phyloP scores from a whole-genome alignment of 495 filamentous ascomycete genomes.

The Aspergillus carlsbadensis region DNA sequence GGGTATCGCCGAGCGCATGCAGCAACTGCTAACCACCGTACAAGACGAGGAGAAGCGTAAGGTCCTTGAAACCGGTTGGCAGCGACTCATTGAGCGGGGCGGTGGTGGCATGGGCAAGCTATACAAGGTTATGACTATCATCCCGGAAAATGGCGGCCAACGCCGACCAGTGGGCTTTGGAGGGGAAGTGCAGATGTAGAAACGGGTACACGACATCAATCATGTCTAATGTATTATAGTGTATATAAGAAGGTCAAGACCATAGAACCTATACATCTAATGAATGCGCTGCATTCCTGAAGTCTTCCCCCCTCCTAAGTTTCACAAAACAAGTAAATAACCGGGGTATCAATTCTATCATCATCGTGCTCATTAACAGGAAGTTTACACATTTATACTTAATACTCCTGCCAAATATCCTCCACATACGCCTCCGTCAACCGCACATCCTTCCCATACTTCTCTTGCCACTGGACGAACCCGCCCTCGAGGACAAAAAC shows the following conservation, averaged over 20 bases:
- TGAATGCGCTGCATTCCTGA: not conserved
- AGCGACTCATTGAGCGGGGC: constrained; percentile 73
- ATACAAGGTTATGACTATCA: constrained; percentile 89
- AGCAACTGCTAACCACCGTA: constrained; percentile 57
- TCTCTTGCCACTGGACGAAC: constrained; percentile 90
- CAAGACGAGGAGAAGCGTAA: constrained; percentile 51
- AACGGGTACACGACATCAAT: not conserved
- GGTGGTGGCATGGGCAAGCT: constrained; percentile 86
- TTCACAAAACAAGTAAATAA: no score
- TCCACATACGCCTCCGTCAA: constrained; percentile 85
- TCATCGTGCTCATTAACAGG: not conserved
- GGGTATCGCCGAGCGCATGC: constrained; percentile 78
- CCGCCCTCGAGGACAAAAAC: constrained; percentile 82
- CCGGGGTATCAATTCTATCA: constrained; percentile 1
- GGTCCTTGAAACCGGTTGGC: constrained; percentile 71
- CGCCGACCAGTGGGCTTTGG: constrained; percentile 89
- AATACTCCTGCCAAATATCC: constrained; percentile 77
- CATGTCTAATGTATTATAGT: not conserved
- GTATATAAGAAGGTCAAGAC: not conserved
- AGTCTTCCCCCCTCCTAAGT: not conserved
- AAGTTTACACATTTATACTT: not conserved
- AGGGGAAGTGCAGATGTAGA: constrained; percentile 36
- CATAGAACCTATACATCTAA: not conserved
- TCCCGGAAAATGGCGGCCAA: constrained; percentile 74
- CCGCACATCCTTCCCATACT: constrained; percentile 70